Evolutionary conservation across 345 rosid genomes (phyloP), one percentile per base, ranked within the genome.

Genomic region (Eucalyptus erythrocorys): DNA sequence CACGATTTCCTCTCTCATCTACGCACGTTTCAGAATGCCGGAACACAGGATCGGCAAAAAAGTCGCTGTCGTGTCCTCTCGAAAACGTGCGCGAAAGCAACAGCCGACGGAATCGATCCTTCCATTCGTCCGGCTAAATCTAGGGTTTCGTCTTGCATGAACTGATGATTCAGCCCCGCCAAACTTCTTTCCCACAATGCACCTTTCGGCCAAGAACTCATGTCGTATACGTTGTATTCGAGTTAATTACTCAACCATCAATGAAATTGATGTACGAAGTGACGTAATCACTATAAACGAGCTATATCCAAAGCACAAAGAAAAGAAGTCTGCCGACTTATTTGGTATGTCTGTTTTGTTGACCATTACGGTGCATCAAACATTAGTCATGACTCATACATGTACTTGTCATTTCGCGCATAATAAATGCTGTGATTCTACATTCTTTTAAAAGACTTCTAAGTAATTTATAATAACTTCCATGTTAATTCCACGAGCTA

Each of bases 261-360:
- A 27, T 61, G 32, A 61, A 61, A 61, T 27, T 30, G 16, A 61
- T 61, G 3, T 27, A 30, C 9, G 4, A 61, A 30, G 34, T 13
- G 16, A 61, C 4, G 0, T 27, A 12, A 59, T 59, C 3, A 11
- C 1, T 59, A 0, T 27, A 59, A 59, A 13, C 0, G 1, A 59
- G 30, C 3, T 55, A 55, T 55, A 10, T 55, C 30, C 30, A 55
- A 24, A 55, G 61, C 24, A 10, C 30, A 55, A 22, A 55, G 1
- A 55, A 24, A 55, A 10, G n/a, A 59, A 57, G n/a, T 57, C 4
- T 10, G 13, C 3, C 4, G n/a, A 27, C 14, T 61, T 61, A 61
- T 61, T 61, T 27, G 32, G 68, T 30, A 61, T 27, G 13, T 11
- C 4, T 12, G 8, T 61, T 61, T 61, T 30, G 32, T 61, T 61